Evolutionary conservation across 129 eudicot species (phyloP).

Genomic region (Flaveria sonorensis): DNA sequence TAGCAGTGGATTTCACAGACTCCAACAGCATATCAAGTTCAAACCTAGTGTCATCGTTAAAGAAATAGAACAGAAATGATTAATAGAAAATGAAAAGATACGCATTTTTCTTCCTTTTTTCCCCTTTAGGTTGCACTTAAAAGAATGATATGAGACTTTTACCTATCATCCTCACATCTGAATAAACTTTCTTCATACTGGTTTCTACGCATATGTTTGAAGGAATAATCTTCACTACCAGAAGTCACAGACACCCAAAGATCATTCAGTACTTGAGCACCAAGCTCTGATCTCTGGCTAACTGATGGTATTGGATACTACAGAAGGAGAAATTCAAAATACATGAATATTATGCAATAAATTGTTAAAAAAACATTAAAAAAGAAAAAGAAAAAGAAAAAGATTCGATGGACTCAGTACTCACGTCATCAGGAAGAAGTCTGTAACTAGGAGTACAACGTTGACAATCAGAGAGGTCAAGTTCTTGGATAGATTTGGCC

Average conservation of each 20-base stretch:
- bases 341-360: slow-evolving; percentile 8
- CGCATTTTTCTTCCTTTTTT: not conserved
- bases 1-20: slow-evolving; percentile 83
- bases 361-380: not conserved
- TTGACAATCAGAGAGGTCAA: slow-evolving; percentile 87
- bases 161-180: slow-evolving; percentile 99
- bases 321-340: not conserved
- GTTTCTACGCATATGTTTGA: slow-evolving; percentile 98
- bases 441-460: slow-evolving; percentile 97
- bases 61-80: not conserved
- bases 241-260: slow-evolving; percentile 99
- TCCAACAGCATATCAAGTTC: slow-evolving; percentile 98
- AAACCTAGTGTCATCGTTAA: slow-evolving; percentile 55
- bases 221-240: slow-evolving; percentile 99
- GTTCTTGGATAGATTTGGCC: slow-evolving; percentile 95
- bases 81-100: not conserved
- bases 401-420: slow-evolving; percentile 30
- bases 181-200: slow-evolving; percentile 97
- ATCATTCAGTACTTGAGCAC: slow-evolving; percentile 85
- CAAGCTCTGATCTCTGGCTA: slow-evolving; percentile 92
- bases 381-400: not conserved
- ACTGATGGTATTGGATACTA: slow-evolving; percentile 94
- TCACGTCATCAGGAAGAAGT: slow-evolving; percentile 93
- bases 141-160: slow-evolving; percentile 1
- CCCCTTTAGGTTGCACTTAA: not conserved